Evolutionary conservation across 495 filamentous ascomycete genomes (phyloP), one percentile per base, ranked within the genome.

Genomic region (Xylaria grammica): DNA sequence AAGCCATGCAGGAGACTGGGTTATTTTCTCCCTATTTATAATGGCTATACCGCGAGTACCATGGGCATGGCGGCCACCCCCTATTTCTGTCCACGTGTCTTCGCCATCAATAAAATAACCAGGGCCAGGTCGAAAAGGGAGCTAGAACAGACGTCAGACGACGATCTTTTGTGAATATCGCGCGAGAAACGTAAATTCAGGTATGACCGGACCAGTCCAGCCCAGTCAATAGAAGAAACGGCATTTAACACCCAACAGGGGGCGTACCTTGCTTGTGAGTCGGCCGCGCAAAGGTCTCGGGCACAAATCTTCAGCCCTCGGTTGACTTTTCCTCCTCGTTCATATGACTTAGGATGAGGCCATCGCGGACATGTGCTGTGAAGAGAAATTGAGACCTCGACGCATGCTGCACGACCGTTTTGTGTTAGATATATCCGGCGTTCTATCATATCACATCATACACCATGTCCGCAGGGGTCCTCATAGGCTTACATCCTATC

Each of bases 401-500:
- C 60, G 59, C 64, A 51, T 57, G 59, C 66, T 73, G 71, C 68
- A 69, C 66, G 1, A 73, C 66, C 64, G 61, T 71, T 73, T 56
- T 62, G 62, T 63, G 64, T 60, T 61, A 69, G 60, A 63, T 34
- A 44, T 54, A 62, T 22, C 22, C 42, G 27, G 38, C 40, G 29
- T 42, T 20, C 24, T 51, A 48, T 36, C 11, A 59, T n/a, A 19
- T 24, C 20, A 50, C 19, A 34, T 9, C 45, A 10, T 36, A 36
- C 45, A 34, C 17, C 45, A 10, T 36, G 10, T 19, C 32, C 11
- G 32, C 32, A 36, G 32, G 32, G 11, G n/a, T 48, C 19, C 2
- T 8, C 19, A 15, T 48, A 48, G 34, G 27, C 40, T 46, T 46
- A 36, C 32, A 36, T 36, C 11, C 32, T n/a, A n/a, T n/a, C n/a